These are phyloP conservation scores for Phytophthora litchii DNA, from an alignment of 352 stramenopile genomes.

Conservation along the genomic window DNA sequence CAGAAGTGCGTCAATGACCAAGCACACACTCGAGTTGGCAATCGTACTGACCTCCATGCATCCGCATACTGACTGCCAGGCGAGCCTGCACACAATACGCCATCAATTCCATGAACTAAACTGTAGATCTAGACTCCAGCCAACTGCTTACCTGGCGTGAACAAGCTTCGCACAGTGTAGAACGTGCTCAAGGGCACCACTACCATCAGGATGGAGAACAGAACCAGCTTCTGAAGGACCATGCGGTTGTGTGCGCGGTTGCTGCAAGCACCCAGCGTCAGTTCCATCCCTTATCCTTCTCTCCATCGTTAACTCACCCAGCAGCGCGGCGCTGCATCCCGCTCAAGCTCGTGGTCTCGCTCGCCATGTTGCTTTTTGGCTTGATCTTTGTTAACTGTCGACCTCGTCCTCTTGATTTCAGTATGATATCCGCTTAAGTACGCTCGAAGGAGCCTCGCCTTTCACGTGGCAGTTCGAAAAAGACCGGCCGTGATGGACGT, in stretches of 20 bases:
- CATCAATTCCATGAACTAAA: not conserved
- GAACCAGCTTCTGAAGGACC: conserved; percentile 72
- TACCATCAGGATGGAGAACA: conserved; percentile 80
- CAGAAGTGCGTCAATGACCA: not conserved
- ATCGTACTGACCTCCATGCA: conserved; percentile 63
- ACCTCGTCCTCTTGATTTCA: conserved; percentile 5
- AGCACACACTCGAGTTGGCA: not conserved
- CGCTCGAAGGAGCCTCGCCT: conserved; percentile 30
- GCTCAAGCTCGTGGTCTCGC: conserved; percentile 47
- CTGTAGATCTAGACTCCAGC: not conserved
- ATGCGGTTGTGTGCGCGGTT: conserved; percentile 76
- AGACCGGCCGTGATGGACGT: conserved; percentile 37
- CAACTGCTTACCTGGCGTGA: conserved; percentile 42
- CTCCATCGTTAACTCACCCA: conserved; percentile 26
- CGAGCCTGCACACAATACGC: conserved; percentile 23
- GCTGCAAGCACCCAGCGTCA: conserved; percentile 31
- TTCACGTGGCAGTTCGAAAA: conserved; percentile 33
- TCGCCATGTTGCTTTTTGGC: conserved; percentile 7
- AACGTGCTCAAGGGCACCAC: conserved; percentile 67
- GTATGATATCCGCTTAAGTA: conserved; percentile 27
- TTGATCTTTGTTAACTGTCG: conserved; percentile 11
- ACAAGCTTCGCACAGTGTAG: conserved; percentile 56
- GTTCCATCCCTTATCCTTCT: not conserved
- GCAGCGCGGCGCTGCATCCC: conserved; percentile 54
- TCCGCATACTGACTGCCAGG: conserved; percentile 48